Conservation (phyloP, 2,329 filamentous ascomycete species). For the Alternaria burnsii region DNA sequence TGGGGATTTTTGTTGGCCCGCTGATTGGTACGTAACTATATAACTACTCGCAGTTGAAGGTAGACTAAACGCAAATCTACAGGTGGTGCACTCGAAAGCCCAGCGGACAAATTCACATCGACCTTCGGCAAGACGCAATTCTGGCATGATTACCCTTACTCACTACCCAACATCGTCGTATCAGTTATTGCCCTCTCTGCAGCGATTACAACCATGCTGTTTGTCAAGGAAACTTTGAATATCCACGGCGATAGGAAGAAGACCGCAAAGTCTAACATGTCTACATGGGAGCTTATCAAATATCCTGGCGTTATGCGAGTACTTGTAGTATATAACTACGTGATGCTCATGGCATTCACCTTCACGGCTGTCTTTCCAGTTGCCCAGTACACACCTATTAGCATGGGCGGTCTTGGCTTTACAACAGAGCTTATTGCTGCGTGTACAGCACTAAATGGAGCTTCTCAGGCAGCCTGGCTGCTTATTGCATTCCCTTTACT, state of each 20-base stretch:
- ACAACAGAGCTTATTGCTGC: slow-evolving; percentile 69
- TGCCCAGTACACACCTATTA: slow-evolving; percentile 70
- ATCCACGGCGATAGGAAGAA: slow-evolving; percentile 30
- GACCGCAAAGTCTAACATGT: slow-evolving; percentile 47
- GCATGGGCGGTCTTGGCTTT: slow-evolving; percentile 72
- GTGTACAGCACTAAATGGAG: slow-evolving; percentile 70
- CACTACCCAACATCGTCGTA: slow-evolving; percentile 68
- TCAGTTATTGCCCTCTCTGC: slow-evolving; percentile 63
- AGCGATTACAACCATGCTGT: slow-evolving; percentile 62
- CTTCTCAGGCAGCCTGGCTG: slow-evolving; percentile 75
- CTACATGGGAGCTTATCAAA: slow-evolving; percentile 65
- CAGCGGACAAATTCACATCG: slow-evolving; percentile 68
- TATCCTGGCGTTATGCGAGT: slow-evolving; percentile 72
- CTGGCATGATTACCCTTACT: slow-evolving; percentile 72
- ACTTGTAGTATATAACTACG: slow-evolving; percentile 70
- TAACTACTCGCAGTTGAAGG: not conserved
- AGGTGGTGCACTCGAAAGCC: slow-evolving; percentile 75
- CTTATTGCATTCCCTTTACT: slow-evolving; percentile 73
- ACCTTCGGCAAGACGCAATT: slow-evolving; percentile 66
- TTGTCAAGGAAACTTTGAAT: slow-evolving; percentile 66
- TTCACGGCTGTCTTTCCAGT: slow-evolving; percentile 77
- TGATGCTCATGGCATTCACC: slow-evolving; percentile 73
- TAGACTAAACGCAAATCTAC: not conserved
- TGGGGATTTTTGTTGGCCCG: slow-evolving; percentile 78
- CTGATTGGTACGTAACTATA: slow-evolving; percentile 57